Evolutionary conservation across 192 early-diverging fungal species (phyloP).

Genomic region (Geosiphon pyriformis): DNA sequence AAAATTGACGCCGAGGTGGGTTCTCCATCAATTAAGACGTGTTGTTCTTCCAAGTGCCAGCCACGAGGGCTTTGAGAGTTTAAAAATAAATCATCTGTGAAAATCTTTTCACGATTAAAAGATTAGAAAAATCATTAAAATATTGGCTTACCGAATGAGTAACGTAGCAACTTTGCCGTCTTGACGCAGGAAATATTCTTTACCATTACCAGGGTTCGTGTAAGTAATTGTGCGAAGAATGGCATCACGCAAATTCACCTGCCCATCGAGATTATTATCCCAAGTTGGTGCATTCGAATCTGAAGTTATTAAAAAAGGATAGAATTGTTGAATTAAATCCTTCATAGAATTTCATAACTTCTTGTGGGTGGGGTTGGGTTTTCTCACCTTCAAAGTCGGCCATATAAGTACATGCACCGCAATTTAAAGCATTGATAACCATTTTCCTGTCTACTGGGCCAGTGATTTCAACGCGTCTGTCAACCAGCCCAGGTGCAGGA

Average conservation of each 20-base stretch:
- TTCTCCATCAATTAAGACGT: slow-evolving; percentile 88
- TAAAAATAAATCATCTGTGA: background rate
- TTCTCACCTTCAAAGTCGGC: slow-evolving; percentile 83
- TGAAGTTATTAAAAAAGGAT: too few species aligned
- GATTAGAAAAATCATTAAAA: background rate
- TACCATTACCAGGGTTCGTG: slow-evolving; percentile 77
- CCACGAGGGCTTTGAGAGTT: slow-evolving; percentile 75
- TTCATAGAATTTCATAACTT: too few species aligned
- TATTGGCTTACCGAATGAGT: slow-evolving; percentile 65
- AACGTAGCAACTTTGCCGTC: slow-evolving; percentile 88
- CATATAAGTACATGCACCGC: slow-evolving; percentile 92
- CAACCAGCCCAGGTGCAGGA: slow-evolving; percentile 85
- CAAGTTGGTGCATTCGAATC: slow-evolving; percentile 98
- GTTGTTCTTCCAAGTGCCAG: slow-evolving; percentile 98
- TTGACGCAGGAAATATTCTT: slow-evolving; percentile 87
- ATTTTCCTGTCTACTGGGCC: slow-evolving; percentile 98
- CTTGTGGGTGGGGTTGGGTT: too few species aligned
- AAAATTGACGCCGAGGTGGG: slow-evolving; percentile 94
- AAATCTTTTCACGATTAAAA: background rate
- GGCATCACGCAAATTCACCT: slow-evolving; percentile 93
- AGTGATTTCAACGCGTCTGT: slow-evolving; percentile 96
- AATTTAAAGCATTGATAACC: slow-evolving; percentile 99
- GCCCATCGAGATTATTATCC: slow-evolving; percentile 85
- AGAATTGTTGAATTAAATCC: too few species aligned
- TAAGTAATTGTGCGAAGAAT: slow-evolving; percentile 81